These are phyloP conservation scores for Aspergillus thermomutatus DNA, from an alignment of 2,329 filamentous ascomycete genomes.

Conservation along the genomic window DNA sequence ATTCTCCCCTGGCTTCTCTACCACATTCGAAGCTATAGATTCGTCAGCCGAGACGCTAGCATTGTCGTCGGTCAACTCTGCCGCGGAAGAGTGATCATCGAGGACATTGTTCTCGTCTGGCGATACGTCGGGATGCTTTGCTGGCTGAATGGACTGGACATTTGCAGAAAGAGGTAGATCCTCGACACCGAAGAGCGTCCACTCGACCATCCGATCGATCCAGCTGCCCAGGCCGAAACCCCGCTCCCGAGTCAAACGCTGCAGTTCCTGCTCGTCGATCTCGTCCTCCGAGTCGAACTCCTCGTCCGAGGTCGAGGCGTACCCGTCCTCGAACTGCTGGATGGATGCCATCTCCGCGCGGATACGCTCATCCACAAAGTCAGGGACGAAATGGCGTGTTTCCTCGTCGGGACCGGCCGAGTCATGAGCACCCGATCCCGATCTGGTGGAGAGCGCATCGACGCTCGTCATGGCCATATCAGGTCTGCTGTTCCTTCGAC, in stretches of 20 bases:
- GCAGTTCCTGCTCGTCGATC: constrained; percentile 53
- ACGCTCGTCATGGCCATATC: constrained; percentile 12
- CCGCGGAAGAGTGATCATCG: constrained; percentile 4
- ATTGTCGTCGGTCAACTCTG: constrained; percentile 21
- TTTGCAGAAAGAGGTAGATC: constrained; percentile 32
- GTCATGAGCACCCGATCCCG: not conserved
- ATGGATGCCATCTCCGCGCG: constrained; percentile 38
- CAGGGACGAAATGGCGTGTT: constrained; percentile 34
- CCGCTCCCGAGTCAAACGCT: constrained; percentile 48
- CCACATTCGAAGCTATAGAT: constrained; percentile 18
- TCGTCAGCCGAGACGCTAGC: constrained; percentile 28
- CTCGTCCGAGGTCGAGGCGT: constrained; percentile 17
- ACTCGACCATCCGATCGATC: constrained; percentile 58
- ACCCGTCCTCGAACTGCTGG: constrained; percentile 16
- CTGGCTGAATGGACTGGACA: not conserved
- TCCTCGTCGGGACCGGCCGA: constrained; percentile 15
- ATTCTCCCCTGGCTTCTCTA: constrained; percentile 35
- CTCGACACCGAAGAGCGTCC: constrained; percentile 54
- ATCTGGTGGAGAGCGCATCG: not conserved
- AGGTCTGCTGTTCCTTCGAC: constrained; percentile 28
- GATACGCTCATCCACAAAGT: constrained; percentile 49
- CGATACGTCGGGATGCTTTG: not conserved
- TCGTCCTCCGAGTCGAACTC: constrained; percentile 23
- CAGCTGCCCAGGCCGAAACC: constrained; percentile 55
- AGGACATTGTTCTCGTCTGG: not conserved